These are phyloP conservation scores for Stevia rebaudiana DNA, from an alignment of 140 eudicot species.

Conservation along the genomic window DNA sequence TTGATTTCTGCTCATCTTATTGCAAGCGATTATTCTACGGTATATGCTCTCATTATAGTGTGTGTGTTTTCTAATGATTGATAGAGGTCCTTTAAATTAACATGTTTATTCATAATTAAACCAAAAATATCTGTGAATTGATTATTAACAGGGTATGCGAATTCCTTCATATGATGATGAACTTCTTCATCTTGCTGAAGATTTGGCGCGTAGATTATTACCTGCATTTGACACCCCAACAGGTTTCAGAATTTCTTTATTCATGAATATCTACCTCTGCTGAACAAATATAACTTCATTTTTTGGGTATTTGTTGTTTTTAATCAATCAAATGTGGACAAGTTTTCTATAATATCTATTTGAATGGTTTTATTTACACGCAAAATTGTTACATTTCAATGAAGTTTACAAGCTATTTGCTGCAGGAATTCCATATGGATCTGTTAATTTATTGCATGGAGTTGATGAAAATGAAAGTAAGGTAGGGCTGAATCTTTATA, in stretches of 20 bases:
- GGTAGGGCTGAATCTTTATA: too few species aligned
- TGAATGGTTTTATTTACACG: neutral
- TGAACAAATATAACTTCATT: neutral
- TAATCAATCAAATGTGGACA: neutral
- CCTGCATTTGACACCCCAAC: constrained; percentile 99
- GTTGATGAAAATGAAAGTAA: constrained; percentile 95
- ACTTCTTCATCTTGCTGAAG: constrained; percentile 87
- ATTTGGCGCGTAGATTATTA: constrained; percentile 73
- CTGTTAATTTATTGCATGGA: constrained; percentile 85
- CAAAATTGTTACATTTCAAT: neutral
- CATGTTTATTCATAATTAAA: neutral
- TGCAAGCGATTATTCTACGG: constrained; percentile 97
- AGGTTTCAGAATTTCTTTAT: constrained; percentile 35
- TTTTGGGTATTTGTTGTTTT: too few species aligned
- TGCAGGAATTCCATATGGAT: constrained; percentile 96
- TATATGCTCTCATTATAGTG: constrained; percentile 18
- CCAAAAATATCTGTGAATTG: neutral
- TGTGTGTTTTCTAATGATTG: neutral
- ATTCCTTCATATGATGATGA: constrained; percentile 81
- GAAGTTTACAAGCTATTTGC: constrained; percentile 21
- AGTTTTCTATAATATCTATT: neutral
- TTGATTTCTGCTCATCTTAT: constrained; percentile 95
- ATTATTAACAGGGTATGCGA: constrained; percentile 74
- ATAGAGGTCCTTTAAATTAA: neutral
- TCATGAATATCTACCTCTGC: neutral